Percentiles rank a stretch among this genome's conserved stretches.
Evolutionary conservation across 306 rosid species (phyloP).

Genomic region (Lupinus albus): DNA sequence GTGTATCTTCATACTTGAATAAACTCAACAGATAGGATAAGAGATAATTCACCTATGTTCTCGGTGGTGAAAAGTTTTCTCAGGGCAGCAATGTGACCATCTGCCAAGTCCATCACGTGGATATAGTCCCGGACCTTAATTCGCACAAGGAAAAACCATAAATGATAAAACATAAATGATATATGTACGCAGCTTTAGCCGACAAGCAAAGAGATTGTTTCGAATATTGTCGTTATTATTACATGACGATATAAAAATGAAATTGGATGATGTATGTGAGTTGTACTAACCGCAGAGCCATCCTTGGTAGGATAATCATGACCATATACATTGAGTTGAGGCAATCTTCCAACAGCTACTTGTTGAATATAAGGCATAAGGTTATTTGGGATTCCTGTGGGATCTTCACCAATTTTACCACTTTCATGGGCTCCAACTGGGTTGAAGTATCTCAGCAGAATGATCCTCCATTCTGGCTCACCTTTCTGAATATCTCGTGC

Average conservation of each 20-base stretch:
- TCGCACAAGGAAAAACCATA: slow-evolving; percentile 22
- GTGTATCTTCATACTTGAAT: too few species aligned
- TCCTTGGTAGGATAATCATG: slow-evolving; percentile 86
- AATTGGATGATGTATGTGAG: not conserved
- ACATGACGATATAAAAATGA: not conserved
- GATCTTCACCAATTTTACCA: slow-evolving; percentile 94
- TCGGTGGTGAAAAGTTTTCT: slow-evolving; percentile 70
- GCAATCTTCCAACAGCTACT: slow-evolving; percentile 90
- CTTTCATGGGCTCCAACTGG: slow-evolving; percentile 98
- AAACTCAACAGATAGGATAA: too few species aligned
- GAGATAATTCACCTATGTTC: slow-evolving; percentile 56
- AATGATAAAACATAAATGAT: too few species aligned
- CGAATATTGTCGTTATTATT: too few species aligned
- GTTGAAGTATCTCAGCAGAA: slow-evolving; percentile 86
- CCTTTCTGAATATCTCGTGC: slow-evolving; percentile 82
- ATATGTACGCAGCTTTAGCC: too few species aligned
- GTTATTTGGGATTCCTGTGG: slow-evolving; percentile 89
- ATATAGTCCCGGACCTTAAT: slow-evolving; percentile 88
- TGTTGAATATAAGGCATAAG: slow-evolving; percentile 97
- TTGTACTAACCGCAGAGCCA: slow-evolving; percentile 77
- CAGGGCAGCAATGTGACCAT: slow-evolving; percentile 95
- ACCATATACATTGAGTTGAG: slow-evolving; percentile 85
- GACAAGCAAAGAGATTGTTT: too few species aligned
- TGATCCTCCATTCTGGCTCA: slow-evolving; percentile 83
- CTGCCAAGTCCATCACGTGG: slow-evolving; percentile 99